Evolutionary conservation across 2,329 filamentous ascomycete genomes (phyloP).

Genomic region (Aspergillus pseudoterreus): DNA sequence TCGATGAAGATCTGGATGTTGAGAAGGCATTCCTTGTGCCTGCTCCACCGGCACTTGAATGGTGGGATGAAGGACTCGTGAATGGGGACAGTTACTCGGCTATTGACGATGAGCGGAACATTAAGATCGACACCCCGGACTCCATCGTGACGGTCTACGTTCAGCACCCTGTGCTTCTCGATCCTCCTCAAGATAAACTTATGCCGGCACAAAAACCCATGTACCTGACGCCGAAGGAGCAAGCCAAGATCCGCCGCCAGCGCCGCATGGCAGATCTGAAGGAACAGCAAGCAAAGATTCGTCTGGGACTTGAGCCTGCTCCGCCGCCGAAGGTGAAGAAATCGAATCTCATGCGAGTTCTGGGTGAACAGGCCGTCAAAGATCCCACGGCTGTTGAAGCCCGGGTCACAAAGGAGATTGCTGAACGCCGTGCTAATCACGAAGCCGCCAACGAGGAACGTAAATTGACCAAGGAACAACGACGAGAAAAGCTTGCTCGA

Average conservation of each 20-base stretch:
- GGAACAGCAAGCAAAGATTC: slow-evolving; percentile 93
- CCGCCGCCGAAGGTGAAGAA: slow-evolving; percentile 96
- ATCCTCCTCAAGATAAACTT: slow-evolving; percentile 86
- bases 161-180: slow-evolving; percentile 86
- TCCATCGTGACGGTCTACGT: slow-evolving; percentile 87
- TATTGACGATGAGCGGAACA: slow-evolving; percentile 59
- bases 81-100: slow-evolving; percentile 70
- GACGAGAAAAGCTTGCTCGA: slow-evolving; percentile 72
- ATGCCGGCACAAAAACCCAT: slow-evolving; percentile 78
- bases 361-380: slow-evolving; percentile 88
- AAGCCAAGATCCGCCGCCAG: slow-evolving; percentile 84
- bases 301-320: slow-evolving; percentile 82
- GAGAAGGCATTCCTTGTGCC: slow-evolving; percentile 88
- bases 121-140: slow-evolving; percentile 75
- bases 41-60: slow-evolving; percentile 82
- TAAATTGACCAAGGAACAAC: slow-evolving; percentile 83
- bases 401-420: slow-evolving; percentile 87
- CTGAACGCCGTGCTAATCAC: slow-evolving; percentile 77
- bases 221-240: slow-evolving; percentile 86
- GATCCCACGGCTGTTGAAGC: slow-evolving; percentile 97
- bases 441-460: slow-evolving; percentile 75
- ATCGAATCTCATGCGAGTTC: slow-evolving; percentile 93
- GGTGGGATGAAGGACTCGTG: slow-evolving; percentile 93
- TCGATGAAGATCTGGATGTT: slow-evolving; percentile 83
- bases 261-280: slow-evolving; percentile 89